Evolutionary conservation across 352 stramenopile species (phyloP), one percentile per base, ranked within the genome.

Genomic region (Pythium insidiosum): DNA sequence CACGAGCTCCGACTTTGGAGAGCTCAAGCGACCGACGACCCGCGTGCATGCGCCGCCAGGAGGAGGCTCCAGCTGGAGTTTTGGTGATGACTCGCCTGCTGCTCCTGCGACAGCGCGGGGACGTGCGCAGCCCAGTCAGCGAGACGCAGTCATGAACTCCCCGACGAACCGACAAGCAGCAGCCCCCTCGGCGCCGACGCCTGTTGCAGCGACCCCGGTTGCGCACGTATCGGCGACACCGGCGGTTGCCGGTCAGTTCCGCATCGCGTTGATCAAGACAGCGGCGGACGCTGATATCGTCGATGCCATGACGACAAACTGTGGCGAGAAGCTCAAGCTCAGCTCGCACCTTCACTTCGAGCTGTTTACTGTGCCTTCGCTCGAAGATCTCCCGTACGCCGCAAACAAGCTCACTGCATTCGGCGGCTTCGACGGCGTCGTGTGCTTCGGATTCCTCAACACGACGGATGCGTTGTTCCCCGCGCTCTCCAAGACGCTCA

Each of bases 1-100:
- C 36, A 92, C 80, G 38, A 89, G 76, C 56, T 57, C 73, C 2
- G 80, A 92, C 40, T 84, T 92, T 44, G 72, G 73, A 47, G 73
- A 88, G 47, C 70, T 92, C 43, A 88, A 87, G 63, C 76, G 80
- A 33, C 80, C 80, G 16, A 86, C 73, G 6, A 92, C 80, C 47
- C 80, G 80, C 25, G 73, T 92, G 38, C 74, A 88, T 47, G 80
- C 80, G 9, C 79, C 80, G 9, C 80, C 80, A 1, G 80, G 80
- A 5, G 80, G 80, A 16, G 74, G 75, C n/a, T 88, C 80, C 41
- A 88, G 49, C 63, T 89, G 72, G 73, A 87, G 73, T 58, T 78
- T 89, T 25, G 70, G 68, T 4, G 74, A 72, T 35, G 56, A 69
- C 30, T 43, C 50, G 20, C 30, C 49, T 12, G 24, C 68, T 10